Base-by-base conservation (phyloP, 192 early-diverging fungal genomes). In the Helicostylum pulchrum region DNA sequence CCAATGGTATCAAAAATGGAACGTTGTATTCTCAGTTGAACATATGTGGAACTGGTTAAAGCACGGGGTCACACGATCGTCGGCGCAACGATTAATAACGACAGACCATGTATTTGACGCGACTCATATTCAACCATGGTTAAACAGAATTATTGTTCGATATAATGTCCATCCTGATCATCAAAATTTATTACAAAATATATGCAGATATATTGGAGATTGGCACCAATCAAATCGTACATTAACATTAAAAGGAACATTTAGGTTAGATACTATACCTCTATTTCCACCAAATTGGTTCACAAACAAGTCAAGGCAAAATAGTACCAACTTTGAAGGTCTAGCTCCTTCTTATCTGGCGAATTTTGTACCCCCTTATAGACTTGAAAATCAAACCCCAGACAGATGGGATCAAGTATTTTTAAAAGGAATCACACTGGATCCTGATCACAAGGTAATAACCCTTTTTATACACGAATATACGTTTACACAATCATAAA, bases 1-100 rank as follows among this genome's bases (percentile, higher is more conserved):
- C 45, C 67, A 68, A 55, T 68, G 67, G 67, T 68, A 68, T 68
- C 67, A 68, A 47, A 68, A 68, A 46, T 68, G 67, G 67, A 49
- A 53, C 8, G 7, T 68, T 14, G 57, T 68, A 3, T 62, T 68
- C 19, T 68, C 67, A 20, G 26, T 68, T 12, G 67, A 68, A 21
- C 49, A 68, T 21, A 60, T 60, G 55, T 68, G 67, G 67, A 53
- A 68, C 43, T 68, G 67, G 67, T 23, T 59, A 39, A 14, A 31
- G 10, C 64, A 66, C 17, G 21, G 45, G 19, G 17, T 45, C 57
- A 59, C 36, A 43, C 32, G 39, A 45, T 59, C 46, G 17, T 48
- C 57, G 32, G 36, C 57, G 21, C 36, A 59, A 43, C 42, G 19
- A 20, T 34, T 53, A 20, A 43, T 26, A 15, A 30, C 30, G 21